Conservation (phyloP, 2,329 filamentous ascomycete species). For the Capronia americana region DNA sequence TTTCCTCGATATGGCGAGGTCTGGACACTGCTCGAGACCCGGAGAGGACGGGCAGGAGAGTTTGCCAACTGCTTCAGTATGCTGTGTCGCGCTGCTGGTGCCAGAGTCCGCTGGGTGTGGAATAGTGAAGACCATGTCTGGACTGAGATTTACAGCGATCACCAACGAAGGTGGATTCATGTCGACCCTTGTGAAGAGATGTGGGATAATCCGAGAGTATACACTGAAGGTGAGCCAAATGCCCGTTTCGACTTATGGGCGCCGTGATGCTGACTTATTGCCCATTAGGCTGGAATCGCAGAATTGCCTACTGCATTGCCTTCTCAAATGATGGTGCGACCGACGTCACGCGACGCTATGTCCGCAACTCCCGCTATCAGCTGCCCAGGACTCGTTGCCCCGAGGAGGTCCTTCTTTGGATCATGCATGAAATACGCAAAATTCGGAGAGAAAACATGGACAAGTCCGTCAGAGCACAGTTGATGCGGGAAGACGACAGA, state of each 20-base stretch:
- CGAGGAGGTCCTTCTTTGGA: constrained; percentile 88
- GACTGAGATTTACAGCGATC: constrained; percentile 96
- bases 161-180: constrained; percentile 93
- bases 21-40: constrained; percentile 86
- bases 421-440: constrained; percentile 87
- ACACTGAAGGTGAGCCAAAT: constrained; percentile 73
- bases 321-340: constrained; percentile 87
- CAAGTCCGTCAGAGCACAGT: constrained; percentile 73
- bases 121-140: constrained; percentile 97
- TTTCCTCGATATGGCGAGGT: constrained; percentile 96
- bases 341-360: constrained; percentile 71
- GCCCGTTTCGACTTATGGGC: constrained; percentile 23
- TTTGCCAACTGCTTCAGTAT: constrained; percentile 99
- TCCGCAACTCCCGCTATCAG: constrained; percentile 59
- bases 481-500: constrained; percentile 56
- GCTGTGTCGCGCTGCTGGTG: constrained; percentile 91
- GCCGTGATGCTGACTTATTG: constrained; percentile 13
- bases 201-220: constrained; percentile 92
- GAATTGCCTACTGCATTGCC: constrained; percentile 95
- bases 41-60: constrained; percentile 86
- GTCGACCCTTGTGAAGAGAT: constrained; percentile 93
- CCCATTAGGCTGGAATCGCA: constrained; percentile 80
- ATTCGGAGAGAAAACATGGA: constrained; percentile 81
- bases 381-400: constrained; percentile 78
- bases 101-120: constrained; percentile 95